Conservation (phyloP, 139 green algal species). For the Zygnema cylindricum region DNA sequence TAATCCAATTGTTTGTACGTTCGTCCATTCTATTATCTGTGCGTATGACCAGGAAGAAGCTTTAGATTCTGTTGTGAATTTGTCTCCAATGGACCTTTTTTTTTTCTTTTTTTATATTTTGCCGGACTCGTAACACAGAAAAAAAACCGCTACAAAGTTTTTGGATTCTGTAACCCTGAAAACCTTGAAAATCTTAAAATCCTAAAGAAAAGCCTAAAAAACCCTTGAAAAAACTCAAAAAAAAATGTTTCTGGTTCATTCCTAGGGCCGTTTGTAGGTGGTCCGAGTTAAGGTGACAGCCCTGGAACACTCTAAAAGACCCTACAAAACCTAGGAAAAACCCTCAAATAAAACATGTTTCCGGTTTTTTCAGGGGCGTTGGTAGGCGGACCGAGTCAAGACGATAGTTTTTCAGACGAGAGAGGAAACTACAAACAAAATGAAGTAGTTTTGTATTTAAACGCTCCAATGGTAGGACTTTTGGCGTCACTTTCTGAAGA, state of each 20-base stretch:
- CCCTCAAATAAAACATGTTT: not conserved
- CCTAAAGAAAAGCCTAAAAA: not conserved
- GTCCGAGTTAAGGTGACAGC: not conserved
- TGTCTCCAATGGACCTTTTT: too few species aligned
- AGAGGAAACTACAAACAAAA: constrained; percentile 48
- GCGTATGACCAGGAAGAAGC: not conserved
- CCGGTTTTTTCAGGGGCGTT: constrained; percentile 15
- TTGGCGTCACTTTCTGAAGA: not conserved
- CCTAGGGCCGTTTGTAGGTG: not conserved
- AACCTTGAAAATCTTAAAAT: not conserved
- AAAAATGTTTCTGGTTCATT: not conserved
- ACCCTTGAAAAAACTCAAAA: not conserved
- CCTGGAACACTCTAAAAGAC: too few species aligned
- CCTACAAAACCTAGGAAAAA: too few species aligned
- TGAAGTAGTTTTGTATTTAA: constrained; percentile 48
- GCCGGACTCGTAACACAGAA: too few species aligned
- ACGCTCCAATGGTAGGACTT: constrained; percentile 27
- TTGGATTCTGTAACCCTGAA: too few species aligned
- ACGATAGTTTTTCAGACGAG: constrained; percentile 38
- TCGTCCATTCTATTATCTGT: too few species aligned
- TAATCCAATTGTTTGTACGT: too few species aligned
- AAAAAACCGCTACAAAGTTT: too few species aligned
- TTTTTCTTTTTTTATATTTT: too few species aligned
- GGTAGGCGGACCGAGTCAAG: constrained; percentile 33
- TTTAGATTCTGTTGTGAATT: too few species aligned